Base-by-base conservation (phyloP, 768 basidiomycete genomes). In the Termitomyces sp. region DNA sequence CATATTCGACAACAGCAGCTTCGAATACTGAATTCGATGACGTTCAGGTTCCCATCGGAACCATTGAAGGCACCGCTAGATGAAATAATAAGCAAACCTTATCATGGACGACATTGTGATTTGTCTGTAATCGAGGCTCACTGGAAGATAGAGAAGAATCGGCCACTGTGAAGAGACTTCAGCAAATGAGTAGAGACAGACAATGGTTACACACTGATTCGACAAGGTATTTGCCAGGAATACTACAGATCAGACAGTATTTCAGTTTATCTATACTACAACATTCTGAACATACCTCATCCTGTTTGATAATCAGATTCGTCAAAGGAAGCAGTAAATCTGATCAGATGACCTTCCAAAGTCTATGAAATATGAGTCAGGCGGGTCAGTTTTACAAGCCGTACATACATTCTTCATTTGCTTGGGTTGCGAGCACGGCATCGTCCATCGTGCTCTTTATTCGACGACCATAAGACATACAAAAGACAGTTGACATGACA, bases 11-110 rank as follows among this genome's bases (percentile, higher is more conserved):
- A 69, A 75, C 36, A 76, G 72, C 36, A 77, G 71, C n/a, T 67
- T 63, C 5, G 32, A 26, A 10, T 60, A 35, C 33, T 30, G 73
- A 40, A 68, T 63, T 32, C 70, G 72, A 13, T 69, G 73, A 30
- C 55, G 55, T 60, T 78, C 76, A 5, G 76, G 71, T 55, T 74
- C 75, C 33, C 66, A 67, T 18, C 77, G 72, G 62, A 78, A 77
- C 77, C 77, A 78, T 67, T 78, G 76, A 18, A 77, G 61, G 4
- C 69, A 67, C 9, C 69, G 67, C 75, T 77, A 35, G 6, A 20
- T 23, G 18, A 7, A n/a, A 13, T 6, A 13, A 20, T 32, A 33
- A 26, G 5, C 14, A 16, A 14, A 23, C 16, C 16, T 14, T 20
- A 16, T 35, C 40, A n/a, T 30, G 16, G 16, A 20, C 6, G 12